phyloP scores from a whole-genome alignment of 1,139 yeast genomes.

The Diutina catenulata region DNA sequence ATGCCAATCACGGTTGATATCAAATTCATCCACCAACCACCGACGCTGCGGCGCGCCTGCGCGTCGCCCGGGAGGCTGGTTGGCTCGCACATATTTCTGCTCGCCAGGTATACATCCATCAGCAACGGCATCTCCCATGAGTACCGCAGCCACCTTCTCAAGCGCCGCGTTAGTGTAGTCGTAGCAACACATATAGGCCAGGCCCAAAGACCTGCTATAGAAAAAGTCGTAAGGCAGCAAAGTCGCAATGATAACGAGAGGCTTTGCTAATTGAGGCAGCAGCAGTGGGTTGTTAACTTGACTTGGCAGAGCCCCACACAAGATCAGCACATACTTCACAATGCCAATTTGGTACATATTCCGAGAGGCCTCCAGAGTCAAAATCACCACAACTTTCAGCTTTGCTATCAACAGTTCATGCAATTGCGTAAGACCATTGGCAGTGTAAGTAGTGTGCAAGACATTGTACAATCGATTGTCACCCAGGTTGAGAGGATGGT shows the following conservation, averaged over 20 bases:
- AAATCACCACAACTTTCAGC: slow-evolving; percentile 43
- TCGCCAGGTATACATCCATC: slow-evolving; percentile 52
- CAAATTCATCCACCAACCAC: slow-evolving; percentile 55
- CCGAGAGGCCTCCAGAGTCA: slow-evolving; percentile 52
- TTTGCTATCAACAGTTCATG: slow-evolving; percentile 48
- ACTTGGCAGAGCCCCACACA: slow-evolving; percentile 39
- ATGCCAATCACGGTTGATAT: slow-evolving; percentile 38
- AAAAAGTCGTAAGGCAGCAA: slow-evolving; percentile 56
- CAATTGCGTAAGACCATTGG: slow-evolving; percentile 47
- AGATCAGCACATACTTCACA: slow-evolving; percentile 43
- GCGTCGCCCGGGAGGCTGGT: slow-evolving; percentile 8
- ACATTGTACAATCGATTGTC: slow-evolving; percentile 30
- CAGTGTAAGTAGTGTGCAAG: slow-evolving; percentile 51
- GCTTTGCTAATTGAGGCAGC: slow-evolving; percentile 23
- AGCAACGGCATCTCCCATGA: slow-evolving; percentile 44
- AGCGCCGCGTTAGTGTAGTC: slow-evolving; percentile 47
- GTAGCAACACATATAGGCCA: slow-evolving; percentile 50
- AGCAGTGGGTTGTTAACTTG: slow-evolving; percentile 11
- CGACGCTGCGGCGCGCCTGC: slow-evolving; percentile 23
- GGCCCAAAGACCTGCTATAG: slow-evolving; percentile 41
- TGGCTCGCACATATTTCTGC: slow-evolving; percentile 16
- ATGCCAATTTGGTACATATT: slow-evolving; percentile 59
- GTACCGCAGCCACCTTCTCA: slow-evolving; percentile 35
- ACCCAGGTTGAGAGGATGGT: slow-evolving; percentile 18
- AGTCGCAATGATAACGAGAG: slow-evolving; percentile 49